A percentile compares a stretch with the other conserved stretches of the same genome.
Evolutionary conservation across 805 yeast genomes (phyloP).

Genomic region (Candida nonsorbophila): DNA sequence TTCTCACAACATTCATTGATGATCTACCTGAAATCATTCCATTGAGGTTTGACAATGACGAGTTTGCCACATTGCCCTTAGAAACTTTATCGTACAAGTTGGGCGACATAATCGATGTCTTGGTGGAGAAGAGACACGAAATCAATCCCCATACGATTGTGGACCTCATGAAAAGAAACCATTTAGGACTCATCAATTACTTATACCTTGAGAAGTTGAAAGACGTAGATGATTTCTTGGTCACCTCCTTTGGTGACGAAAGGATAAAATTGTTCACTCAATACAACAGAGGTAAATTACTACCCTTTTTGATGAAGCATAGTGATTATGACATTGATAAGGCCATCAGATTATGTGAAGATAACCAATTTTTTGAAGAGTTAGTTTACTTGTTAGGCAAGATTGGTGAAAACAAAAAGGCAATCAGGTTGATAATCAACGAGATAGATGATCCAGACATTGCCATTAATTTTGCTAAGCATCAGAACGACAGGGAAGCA

Average conservation of each 20-base stretch:
- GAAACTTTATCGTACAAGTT: constrained; percentile 35
- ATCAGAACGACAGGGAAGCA: constrained; percentile 64
- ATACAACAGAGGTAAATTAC: constrained; percentile 49
- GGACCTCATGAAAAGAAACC: constrained; percentile 34
- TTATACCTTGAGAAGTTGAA: constrained; percentile 61
- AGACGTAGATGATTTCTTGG: constrained; percentile 48
- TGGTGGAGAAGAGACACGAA: constrained; percentile 64
- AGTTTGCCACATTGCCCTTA: constrained; percentile 36
- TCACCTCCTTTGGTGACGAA: constrained; percentile 58
- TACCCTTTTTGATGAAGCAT: constrained; percentile 57
- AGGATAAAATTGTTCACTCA: constrained; percentile 61
- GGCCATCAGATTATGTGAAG: constrained; percentile 66
- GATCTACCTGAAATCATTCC: constrained; percentile 49
- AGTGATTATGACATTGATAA: constrained; percentile 59
- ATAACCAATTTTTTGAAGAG: constrained; percentile 53
- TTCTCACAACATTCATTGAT: constrained; percentile 46
- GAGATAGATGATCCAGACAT: constrained; percentile 70
- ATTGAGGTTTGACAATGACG: constrained; percentile 31
- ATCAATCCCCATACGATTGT: constrained; percentile 52
- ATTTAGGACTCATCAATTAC: constrained; percentile 50
- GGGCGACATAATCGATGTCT: constrained; percentile 42
- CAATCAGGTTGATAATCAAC: constrained; percentile 71
- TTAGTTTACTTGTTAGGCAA: constrained; percentile 76
- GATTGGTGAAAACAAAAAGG: constrained; percentile 74
- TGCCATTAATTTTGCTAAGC: constrained; percentile 76